Percentiles rank a stretch among this genome's conserved stretches.
phyloP scores from a whole-genome alignment of 371 early-diverging fungal species.

The Lichtheimia corymbifera region DNA sequence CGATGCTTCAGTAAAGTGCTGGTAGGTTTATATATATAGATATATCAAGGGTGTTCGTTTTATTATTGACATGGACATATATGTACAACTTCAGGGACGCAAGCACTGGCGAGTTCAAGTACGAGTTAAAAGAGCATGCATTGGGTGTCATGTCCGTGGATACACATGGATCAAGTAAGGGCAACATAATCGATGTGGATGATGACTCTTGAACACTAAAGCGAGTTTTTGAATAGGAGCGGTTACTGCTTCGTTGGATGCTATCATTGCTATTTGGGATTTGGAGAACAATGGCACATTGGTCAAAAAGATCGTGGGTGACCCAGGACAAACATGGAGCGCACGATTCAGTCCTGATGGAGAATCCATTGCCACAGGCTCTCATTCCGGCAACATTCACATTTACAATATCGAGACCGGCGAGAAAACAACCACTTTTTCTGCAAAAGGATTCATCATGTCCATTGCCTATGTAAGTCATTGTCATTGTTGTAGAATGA shows the following conservation, averaged over 20 bases:
- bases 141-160: conserved; percentile 82
- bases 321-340: conserved; percentile 78
- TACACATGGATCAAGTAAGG: conserved; percentile 59
- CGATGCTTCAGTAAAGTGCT: conserved; percentile 77
- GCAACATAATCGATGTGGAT: conserved; percentile 35
- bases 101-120: conserved; percentile 55
- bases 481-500: neutral
- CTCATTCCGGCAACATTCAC: conserved; percentile 74
- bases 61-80: neutral
- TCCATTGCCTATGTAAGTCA: conserved; percentile 72
- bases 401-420: conserved; percentile 69
- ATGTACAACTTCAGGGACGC: conserved; percentile 57
- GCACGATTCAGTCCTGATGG: conserved; percentile 76
- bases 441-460: conserved; percentile 78
- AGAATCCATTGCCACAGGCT: conserved; percentile 68
- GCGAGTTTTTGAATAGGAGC: conserved; percentile 42
- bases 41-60: neutral
- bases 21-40: conserved; percentile 49
- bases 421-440: conserved; percentile 58
- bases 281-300: conserved; percentile 47
- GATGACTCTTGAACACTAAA: neutral
- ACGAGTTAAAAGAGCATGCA: conserved; percentile 71
- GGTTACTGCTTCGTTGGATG: conserved; percentile 79
- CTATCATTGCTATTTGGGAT: conserved; percentile 81
- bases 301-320: conserved; percentile 64